phyloP scores from a whole-genome alignment of 108 stramenopile genomes.

The Parietichytrium sp. region DNA sequence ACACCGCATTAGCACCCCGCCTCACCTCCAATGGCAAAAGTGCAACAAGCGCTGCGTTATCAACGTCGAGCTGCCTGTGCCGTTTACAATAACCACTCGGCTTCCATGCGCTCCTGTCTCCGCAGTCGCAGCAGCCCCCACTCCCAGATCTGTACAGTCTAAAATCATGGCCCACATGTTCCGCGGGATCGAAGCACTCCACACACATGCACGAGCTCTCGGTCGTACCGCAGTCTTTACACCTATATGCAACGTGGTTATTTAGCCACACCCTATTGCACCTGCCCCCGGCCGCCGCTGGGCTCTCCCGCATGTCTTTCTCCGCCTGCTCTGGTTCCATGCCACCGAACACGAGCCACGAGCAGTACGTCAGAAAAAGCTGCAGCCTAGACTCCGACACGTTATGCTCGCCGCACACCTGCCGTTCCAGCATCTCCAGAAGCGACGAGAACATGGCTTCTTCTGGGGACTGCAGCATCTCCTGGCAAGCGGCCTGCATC shows the following conservation, averaged over 20 bases:
- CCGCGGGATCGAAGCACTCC: conserved; percentile 16
- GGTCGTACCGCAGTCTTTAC: conserved; percentile 34
- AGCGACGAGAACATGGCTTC: too few species aligned
- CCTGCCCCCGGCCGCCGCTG: too few species aligned
- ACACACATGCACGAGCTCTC: conserved; percentile 37
- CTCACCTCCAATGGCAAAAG: neutral
- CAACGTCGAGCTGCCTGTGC: neutral
- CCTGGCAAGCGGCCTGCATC: too few species aligned
- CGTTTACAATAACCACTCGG: neutral
- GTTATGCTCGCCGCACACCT: too few species aligned
- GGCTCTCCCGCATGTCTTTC: too few species aligned
- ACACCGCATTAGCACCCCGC: neutral
- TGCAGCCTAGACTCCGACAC: too few species aligned
- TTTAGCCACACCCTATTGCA: conserved; percentile 35
- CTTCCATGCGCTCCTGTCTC: neutral
- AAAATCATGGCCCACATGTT: conserved; percentile 26
- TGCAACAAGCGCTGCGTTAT: neutral
- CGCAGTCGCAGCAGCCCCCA: conserved; percentile 36
- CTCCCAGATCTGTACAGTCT: conserved; percentile 7
- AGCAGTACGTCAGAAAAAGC: too few species aligned
- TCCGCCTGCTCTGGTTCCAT: too few species aligned
- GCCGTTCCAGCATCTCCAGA: too few species aligned
- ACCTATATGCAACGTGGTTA: conserved; percentile 30
- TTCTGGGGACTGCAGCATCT: too few species aligned
- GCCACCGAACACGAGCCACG: too few species aligned